Evolutionary conservation across 1,284 basidiomycete genomes (phyloP).

Genomic region (Tylopilus sp.): DNA sequence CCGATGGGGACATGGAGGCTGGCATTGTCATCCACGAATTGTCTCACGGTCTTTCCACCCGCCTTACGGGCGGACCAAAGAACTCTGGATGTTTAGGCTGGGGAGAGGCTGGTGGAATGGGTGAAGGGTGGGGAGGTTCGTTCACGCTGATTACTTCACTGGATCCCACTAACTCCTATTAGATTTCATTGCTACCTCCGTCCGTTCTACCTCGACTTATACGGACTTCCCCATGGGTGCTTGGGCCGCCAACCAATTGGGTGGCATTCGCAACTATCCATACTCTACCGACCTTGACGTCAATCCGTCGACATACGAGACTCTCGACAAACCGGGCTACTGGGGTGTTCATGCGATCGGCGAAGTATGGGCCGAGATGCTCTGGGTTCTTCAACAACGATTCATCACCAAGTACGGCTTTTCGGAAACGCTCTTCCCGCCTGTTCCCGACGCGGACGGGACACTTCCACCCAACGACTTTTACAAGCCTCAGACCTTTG

Average conservation of each 20-base stretch:
- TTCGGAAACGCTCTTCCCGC: conserved; percentile 85
- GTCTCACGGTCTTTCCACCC: conserved; percentile 91
- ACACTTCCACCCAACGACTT: conserved; percentile 76
- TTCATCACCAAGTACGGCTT: conserved; percentile 88
- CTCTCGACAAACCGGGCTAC: conserved; percentile 93
- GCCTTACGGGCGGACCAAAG: conserved; percentile 93
- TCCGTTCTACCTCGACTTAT: conserved; percentile 81
- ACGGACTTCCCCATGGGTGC: conserved; percentile 91
- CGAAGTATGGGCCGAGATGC: conserved; percentile 96
- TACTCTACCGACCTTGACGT: conserved; percentile 85
- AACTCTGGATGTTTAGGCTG: conserved; percentile 96
- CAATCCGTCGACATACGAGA: conserved; percentile 96
- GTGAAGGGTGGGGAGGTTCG: conserved; percentile 90
- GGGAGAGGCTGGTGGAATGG: conserved; percentile 98
- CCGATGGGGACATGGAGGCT: conserved; percentile 95
- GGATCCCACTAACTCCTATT: conserved; percentile 14
- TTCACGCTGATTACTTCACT: conserved; percentile 12
- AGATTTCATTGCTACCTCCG: conserved; percentile 89
- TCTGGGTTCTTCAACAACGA: conserved; percentile 85
- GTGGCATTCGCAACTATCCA: conserved; percentile 89
- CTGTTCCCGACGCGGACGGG: conserved; percentile 69
- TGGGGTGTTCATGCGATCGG: conserved; percentile 94
- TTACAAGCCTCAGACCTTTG: conserved; percentile 65
- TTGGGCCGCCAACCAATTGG: conserved; percentile 87
- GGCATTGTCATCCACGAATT: conserved; percentile 95